Percentiles rank a stretch among this genome's conserved stretches.
Conservation (phyloP, 1,284 basidiomycete species). For the Mycena sp. region DNA sequence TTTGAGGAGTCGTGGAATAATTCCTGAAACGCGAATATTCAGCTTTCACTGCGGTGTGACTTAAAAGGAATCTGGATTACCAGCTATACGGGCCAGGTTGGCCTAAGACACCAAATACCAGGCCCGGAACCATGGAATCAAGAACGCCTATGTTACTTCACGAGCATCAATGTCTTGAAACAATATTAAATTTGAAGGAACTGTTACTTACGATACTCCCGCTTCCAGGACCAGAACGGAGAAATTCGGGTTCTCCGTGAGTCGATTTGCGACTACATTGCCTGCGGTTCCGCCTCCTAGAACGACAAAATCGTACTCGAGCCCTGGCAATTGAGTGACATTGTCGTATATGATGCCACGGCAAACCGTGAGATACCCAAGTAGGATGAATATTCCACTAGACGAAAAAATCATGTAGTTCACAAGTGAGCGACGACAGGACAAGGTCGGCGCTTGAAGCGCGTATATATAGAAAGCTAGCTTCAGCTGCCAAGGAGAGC, state of each 20-base stretch:
- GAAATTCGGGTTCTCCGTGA: slow-evolving; percentile 31
- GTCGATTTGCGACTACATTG: slow-evolving; percentile 31
- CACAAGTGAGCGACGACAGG: no score
- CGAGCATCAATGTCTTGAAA: background rate
- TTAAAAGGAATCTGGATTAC: background rate
- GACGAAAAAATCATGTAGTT: no score
- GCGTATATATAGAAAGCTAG: no score
- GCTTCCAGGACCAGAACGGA: slow-evolving; percentile 34
- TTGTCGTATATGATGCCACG: background rate
- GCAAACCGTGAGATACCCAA: background rate
- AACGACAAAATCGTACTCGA: slow-evolving; percentile 32
- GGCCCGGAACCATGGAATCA: slow-evolving; percentile 15
- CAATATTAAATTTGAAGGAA: no score
- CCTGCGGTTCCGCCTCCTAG: slow-evolving; percentile 37
- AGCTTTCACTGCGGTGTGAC: background rate
- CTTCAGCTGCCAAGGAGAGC: no score
- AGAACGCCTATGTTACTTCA: slow-evolving; percentile 17
- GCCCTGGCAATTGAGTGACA: background rate
- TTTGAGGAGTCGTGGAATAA: slow-evolving; percentile 15
- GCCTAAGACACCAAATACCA: background rate
- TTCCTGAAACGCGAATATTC: slow-evolving; percentile 4
- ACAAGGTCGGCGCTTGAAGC: no score
- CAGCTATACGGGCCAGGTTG: slow-evolving; percentile 5
- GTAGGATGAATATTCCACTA: no score
- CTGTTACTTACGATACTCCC: slow-evolving; percentile 10